These are phyloP conservation scores for Xylaria palmicola DNA, from an alignment of 495 filamentous ascomycete genomes.

Conservation along the genomic window DNA sequence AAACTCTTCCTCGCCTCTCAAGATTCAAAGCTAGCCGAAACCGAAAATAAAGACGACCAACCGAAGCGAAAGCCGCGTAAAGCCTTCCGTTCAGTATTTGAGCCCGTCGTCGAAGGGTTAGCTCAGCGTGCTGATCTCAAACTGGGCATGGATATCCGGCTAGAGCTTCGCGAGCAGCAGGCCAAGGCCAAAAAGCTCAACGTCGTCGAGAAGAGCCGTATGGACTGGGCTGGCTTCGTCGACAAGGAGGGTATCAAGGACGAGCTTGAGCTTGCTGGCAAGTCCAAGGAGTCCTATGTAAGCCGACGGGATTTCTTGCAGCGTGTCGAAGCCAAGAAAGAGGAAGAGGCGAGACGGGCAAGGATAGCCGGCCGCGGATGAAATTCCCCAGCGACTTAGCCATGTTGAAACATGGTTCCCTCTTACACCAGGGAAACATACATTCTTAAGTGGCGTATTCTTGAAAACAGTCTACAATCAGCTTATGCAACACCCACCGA, in stretches of 20 bases:
- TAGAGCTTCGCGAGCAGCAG: constrained; percentile 40
- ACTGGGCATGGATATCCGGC: constrained; percentile 42
- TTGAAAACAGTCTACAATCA: not conserved
- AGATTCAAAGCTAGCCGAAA: constrained; percentile 34
- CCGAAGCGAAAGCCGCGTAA: constrained; percentile 63
- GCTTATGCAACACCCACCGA: not conserved
- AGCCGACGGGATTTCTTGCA: constrained; percentile 87
- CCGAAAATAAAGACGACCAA: constrained; percentile 30
- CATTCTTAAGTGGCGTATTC: not conserved
- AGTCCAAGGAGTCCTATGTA: constrained; percentile 78
- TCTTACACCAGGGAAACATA: not conserved
- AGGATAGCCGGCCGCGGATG: constrained; percentile 53
- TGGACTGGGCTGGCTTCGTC: constrained; percentile 95
- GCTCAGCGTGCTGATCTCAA: constrained; percentile 49
- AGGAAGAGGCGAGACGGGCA: constrained; percentile 68
- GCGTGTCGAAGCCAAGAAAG: constrained; percentile 71
- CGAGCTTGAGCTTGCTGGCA: constrained; percentile 81
- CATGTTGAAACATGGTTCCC: not conserved
- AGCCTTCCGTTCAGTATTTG: constrained; percentile 75
- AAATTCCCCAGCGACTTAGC: not conserved
- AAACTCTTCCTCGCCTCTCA: constrained; percentile 67
- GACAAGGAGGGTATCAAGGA: constrained; percentile 90
- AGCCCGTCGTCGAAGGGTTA: constrained; percentile 60
- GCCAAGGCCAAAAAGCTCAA: constrained; percentile 81
- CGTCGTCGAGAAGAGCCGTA: constrained; percentile 88